Evolutionary conservation across 1,139 yeast species (phyloP).

Genomic region (Hanseniaspora uvarum): DNA sequence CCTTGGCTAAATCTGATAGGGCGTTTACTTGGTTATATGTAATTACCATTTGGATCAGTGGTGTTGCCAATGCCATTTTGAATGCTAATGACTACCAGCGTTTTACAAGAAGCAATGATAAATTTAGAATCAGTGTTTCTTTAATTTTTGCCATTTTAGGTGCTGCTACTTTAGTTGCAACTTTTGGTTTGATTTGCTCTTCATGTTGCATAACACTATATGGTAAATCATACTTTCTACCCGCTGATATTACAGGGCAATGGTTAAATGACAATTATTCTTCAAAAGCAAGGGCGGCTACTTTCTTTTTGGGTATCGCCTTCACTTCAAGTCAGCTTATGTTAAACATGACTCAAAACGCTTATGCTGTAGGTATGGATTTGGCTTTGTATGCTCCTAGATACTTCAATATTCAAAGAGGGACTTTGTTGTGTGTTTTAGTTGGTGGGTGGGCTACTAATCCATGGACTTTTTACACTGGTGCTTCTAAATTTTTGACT

Average conservation of each 20-base stretch:
- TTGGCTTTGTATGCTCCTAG: constrained; percentile 36
- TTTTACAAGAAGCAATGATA: constrained; percentile 26
- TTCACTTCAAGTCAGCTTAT: constrained; percentile 32
- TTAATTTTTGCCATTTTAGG: constrained; percentile 10
- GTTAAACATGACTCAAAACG: constrained; percentile 37
- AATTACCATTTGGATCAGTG: constrained; percentile 31
- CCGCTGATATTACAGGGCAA: constrained; percentile 27
- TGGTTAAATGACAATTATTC: constrained; percentile 26
- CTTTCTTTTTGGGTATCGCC: constrained; percentile 32
- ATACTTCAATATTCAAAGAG: constrained; percentile 36
- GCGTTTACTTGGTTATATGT: constrained; percentile 29
- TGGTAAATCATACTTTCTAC: constrained; percentile 31
- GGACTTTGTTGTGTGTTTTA: constrained; percentile 29
- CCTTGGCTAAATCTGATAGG: constrained; percentile 19
- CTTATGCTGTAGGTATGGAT: constrained; percentile 40
- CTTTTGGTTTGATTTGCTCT: constrained; percentile 31
- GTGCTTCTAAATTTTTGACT: constrained; percentile 30
- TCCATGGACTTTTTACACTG: constrained; percentile 33
- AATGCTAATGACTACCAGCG: constrained; percentile 33
- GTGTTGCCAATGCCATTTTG: constrained; percentile 31
- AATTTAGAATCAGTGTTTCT: constrained; percentile 19
- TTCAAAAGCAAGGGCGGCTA: constrained; percentile 32
- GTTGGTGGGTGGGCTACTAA: constrained; percentile 29
- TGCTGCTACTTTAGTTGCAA: constrained; percentile 30
- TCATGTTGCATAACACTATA: constrained; percentile 27